Evolutionary conservation across 805 yeast species (phyloP), one percentile per base, ranked within the genome.

Genomic region (Candida maltosa): DNA sequence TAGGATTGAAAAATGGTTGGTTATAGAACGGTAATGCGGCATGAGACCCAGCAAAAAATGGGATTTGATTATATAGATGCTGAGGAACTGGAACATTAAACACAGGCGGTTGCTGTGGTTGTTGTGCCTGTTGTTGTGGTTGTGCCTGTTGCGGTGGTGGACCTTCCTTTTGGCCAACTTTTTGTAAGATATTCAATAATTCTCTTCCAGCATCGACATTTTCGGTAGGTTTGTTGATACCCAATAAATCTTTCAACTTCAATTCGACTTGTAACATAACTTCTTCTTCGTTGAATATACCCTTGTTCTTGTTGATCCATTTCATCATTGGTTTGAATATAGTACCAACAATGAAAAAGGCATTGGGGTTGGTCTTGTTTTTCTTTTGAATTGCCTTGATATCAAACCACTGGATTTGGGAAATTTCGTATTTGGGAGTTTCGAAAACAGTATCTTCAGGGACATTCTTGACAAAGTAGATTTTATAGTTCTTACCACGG

Each of bases 351-450:
- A 78, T 56, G 47, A 70, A 76, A 41, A 53, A 73, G 18, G 58
- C 44, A 41, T 54, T 58, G 11, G 65, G 60, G 31, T 52, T 46
- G 49, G 46, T n/a, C 62, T 71, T 52, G 53, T 60, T 48, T 53
- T 66, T 69, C 63, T 74, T 49, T 34, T 50, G 60, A 20, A 67
- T 49, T 6, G 46, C 18, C 46, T 57, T 79, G 42, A 83, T 63
- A 47, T 78, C 82, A 44, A 67, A 60, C 97, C 97, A 91, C 58
- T 81, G 73, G 33, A 91, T 86, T 37, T 76, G 75, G 29, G 81
- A 76, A 45, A 93, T 94, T 62, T 93, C 99, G 55, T 85, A 85
- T 51, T 96, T 75, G 2, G 87, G 95, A 1, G 98, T 97, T 43
- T 69, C 75, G 51, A 93, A 93, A n/a, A 59, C 57, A 31, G 76